Base-by-base conservation (phyloP, 805 yeast species). In the Kurtzmaniella fragi region DNA sequence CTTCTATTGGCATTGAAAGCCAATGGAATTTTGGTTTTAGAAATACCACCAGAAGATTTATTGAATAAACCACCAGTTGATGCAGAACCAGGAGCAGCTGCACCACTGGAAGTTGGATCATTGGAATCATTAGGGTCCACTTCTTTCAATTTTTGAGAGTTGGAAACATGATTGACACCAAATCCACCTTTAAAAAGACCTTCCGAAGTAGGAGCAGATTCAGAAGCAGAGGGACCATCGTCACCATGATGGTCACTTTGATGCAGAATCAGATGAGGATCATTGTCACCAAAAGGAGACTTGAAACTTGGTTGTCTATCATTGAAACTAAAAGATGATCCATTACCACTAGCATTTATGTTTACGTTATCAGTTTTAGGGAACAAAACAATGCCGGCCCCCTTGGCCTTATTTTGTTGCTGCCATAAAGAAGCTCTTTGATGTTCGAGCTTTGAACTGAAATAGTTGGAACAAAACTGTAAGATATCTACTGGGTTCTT, bases 1-100 rank as follows among this genome's bases (percentile, higher is more conserved):
- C 97, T 80, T 68, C 96, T 79, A 57, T 81, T 77, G 38, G 86
- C 88, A 58, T 82, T 84, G 61, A 82, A 83, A 38, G 77, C 71
- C 41, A 71, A 60, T 30, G 85, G 87, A 41, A 79, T 63, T 44
- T 67, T 61, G 40, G 48, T 42, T 13, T 57, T 47, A 13, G 56
- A n/a, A n/a, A 28, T 25, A 10, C 47, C 43, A 2, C 50, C 15
- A 8, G 46, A 31, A 15, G 42, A 25, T 43, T 20, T 20, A 20
- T 20, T 14, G 17, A 28, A 28, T 13, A 28, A 14, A 12, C 29
- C 47, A 10, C 55, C 44, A 8, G 49, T 46, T 5, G 48, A 46
- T 27, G 42, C 47, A 28, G 49, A 45, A 6, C 37, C 46, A 31
- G 37, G 44, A 12, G 41, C 40, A 23, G 43, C 35, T 9, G 41